Conservation (phyloP, 2,329 filamentous ascomycete species). For the Pseudohalonectria lignicola region DNA sequence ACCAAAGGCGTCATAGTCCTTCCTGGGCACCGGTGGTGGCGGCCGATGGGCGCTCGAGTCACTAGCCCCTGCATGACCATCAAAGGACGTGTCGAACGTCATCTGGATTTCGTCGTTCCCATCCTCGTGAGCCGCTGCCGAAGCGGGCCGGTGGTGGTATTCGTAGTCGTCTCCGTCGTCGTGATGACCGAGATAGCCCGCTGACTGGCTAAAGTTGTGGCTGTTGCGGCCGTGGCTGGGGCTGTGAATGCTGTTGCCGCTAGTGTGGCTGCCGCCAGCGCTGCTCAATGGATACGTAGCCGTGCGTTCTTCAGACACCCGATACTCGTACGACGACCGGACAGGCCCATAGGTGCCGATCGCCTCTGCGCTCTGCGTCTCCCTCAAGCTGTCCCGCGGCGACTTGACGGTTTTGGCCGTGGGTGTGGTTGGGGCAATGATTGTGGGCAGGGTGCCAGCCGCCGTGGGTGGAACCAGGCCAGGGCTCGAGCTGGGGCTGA, state of each 20-base stretch:
- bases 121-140: no score
- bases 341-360: slow-evolving; percentile 9
- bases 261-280: slow-evolving; percentile 2
- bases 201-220: no score
- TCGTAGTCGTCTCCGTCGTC: slow-evolving; percentile 22
- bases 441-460: no score
- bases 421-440: no score
- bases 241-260: slow-evolving; percentile 6
- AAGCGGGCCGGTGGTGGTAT: no score
- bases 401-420: slow-evolving; percentile 1
- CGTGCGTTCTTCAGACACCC: slow-evolving; percentile 13
- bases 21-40: slow-evolving; percentile 17
- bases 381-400: slow-evolving; percentile 24
- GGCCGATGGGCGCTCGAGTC: slow-evolving; percentile 5
- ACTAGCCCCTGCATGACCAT: slow-evolving; percentile 9
- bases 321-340: slow-evolving; percentile 13
- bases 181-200: slow-evolving; percentile 10
- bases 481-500: slow-evolving; percentile 18
- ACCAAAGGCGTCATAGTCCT: slow-evolving; percentile 12
- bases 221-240: slow-evolving; percentile 4
- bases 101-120: slow-evolving; percentile 37
- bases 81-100: slow-evolving; percentile 59
- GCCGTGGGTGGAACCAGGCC: slow-evolving; percentile 20
- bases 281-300: slow-evolving; percentile 13
- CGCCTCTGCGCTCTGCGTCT: slow-evolving; percentile 35